These are phyloP conservation scores for Amaranthus palmeri DNA, from an alignment of 148 eudicot genomes.

Conservation along the genomic window DNA sequence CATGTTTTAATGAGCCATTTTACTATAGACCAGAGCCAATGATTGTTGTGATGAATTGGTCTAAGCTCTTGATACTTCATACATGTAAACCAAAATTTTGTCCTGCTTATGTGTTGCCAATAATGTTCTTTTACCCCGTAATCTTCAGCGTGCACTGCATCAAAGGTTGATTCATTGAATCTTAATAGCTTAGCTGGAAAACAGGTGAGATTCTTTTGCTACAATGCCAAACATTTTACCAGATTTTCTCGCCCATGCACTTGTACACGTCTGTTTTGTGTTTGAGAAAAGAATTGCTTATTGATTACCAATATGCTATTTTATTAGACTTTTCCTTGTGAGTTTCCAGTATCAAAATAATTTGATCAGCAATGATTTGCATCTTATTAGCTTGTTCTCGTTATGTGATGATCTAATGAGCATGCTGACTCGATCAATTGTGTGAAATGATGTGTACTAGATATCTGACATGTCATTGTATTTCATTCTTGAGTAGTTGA, in stretches of 20 bases:
- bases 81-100: background rate
- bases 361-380: background rate
- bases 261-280: conserved; percentile 7
- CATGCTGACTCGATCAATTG: background rate
- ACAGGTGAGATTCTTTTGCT: conserved; percentile 16
- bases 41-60: conserved; percentile 29
- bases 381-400: background rate
- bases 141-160: conserved; percentile 31
- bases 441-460: background rate
- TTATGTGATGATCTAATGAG: background rate
- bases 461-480: background rate
- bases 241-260: conserved; percentile 4
- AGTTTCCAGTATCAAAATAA: conserved; percentile 4
- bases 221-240: conserved; percentile 13
- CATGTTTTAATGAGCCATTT: too few species aligned
- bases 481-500: background rate
- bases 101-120: conserved; percentile 6
- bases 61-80: conserved; percentile 7
- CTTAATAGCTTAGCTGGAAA: conserved; percentile 23
- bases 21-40: conserved; percentile 26
- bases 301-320: background rate
- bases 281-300: background rate
- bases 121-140: conserved; percentile 9
- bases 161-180: conserved; percentile 15
- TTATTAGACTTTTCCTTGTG: background rate